These are phyloP conservation scores for Boletus rubescentipes DNA, from an alignment of 768 basidiomycete species.

Conservation along the genomic window DNA sequence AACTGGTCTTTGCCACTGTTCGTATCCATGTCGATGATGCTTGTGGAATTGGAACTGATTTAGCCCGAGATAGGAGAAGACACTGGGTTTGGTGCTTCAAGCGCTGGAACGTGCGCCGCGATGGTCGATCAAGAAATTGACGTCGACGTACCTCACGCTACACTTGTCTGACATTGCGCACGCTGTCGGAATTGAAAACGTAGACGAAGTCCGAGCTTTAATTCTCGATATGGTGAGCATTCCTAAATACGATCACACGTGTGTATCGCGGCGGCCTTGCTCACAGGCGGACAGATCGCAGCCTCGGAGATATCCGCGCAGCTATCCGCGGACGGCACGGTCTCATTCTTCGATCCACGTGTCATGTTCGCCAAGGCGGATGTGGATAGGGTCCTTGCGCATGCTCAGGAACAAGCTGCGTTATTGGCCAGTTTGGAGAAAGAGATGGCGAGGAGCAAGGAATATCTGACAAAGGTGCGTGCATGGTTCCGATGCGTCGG, in stretches of 20 bases:
- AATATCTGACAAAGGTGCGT: conserved; percentile 69
- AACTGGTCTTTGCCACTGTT: conserved; percentile 53
- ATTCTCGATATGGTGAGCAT: conserved; percentile 70
- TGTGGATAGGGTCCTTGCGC: conserved; percentile 56
- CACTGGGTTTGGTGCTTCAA: conserved; percentile 65
- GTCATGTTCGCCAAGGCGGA: conserved; percentile 58
- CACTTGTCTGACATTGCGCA: conserved; percentile 70
- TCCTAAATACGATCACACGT: not conserved
- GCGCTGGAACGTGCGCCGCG: conserved; percentile 69
- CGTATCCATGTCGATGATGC: conserved; percentile 14
- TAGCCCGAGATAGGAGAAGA: conserved; percentile 55
- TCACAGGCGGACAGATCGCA: conserved; percentile 54
- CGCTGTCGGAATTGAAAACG: conserved; percentile 40
- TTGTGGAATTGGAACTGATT: conserved; percentile 7
- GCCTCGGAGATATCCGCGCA: conserved; percentile 65
- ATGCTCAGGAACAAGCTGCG: conserved; percentile 48
- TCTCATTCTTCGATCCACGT: conserved; percentile 69
- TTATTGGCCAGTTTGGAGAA: conserved; percentile 24
- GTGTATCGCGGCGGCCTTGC: not conserved
- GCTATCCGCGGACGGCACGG: conserved; percentile 66
- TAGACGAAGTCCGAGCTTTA: conserved; percentile 55
- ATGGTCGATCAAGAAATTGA: conserved; percentile 79
- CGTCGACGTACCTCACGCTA: conserved; percentile 79
- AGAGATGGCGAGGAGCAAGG: conserved; percentile 58
- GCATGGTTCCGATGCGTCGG: not conserved